Base-by-base conservation (phyloP, 257 asterid species). In the Ocimum tenuiflorum region DNA sequence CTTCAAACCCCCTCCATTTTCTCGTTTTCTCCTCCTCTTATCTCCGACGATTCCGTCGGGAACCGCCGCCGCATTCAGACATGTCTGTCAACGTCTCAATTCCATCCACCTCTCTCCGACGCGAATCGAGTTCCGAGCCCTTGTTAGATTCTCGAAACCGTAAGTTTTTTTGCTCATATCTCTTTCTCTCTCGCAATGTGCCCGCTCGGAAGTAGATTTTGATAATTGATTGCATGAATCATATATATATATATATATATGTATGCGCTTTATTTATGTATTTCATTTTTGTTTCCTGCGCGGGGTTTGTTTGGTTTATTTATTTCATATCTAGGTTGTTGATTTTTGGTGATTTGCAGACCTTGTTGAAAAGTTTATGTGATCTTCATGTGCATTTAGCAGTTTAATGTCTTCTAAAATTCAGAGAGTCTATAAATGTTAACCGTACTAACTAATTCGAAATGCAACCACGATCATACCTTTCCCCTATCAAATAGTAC, bases 71-170 rank as follows among this genome's bases (percentile, higher is more conserved):
- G 57, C 72, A 60, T 17, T 57, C 71, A 54, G 75, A 61, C 66
- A 91, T 91, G 97, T 83, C 97, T 24, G 75, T 74, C 52, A 43
- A 94, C 17, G 75, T 85, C 52, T 46, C 84, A 9, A 43, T 76
- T 13, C 80, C 75, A 35, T 24, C 82, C 23, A 22, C 86, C 49
- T 63, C 84, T 33, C 68, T 43, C 72, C 77, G 78, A 12, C 83
- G 81, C 8, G 88, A 86, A 61, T 20, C 73, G 31, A 83, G 81
- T n/a, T 69, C 89, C 39, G 96, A 88, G 29, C 83, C 87, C 19
- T 60, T 85, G 15, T 49, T 84, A 17, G 97, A 81, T 77, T 77
- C 95, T 36, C 78, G 90, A 78, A 69, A 75, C 70, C 81, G 98
- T 91, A 78, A 73, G 95, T 72, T 70, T 53, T 57, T 66, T 9